Evolutionary conservation across 306 rosid genomes (phyloP).

Genomic region (Pyrus betulifolia): DNA sequence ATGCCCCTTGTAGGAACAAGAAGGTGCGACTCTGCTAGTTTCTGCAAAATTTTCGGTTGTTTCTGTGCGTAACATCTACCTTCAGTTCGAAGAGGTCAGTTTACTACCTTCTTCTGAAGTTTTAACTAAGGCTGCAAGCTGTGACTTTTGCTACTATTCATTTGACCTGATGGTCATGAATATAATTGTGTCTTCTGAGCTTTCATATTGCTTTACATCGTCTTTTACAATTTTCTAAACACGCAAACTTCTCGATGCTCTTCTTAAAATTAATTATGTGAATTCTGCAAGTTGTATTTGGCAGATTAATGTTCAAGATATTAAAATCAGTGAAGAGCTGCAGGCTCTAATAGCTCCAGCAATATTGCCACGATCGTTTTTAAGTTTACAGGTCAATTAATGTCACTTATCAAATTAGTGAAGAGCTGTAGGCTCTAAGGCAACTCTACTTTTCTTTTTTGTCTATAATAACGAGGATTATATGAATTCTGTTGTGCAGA

Average conservation of each 20-base stretch:
- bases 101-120: constrained; percentile 6
- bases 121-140: background rate
- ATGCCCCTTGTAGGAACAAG: constrained; percentile 58
- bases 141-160: background rate
- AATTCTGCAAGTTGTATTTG: constrained; percentile 24
- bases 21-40: constrained; percentile 86
- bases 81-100: constrained; percentile 80
- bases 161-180: background rate
- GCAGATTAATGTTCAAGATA: constrained; percentile 77
- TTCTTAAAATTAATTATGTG: constrained; percentile 2
- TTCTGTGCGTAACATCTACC: constrained; percentile 74
- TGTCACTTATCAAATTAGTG: background rate
- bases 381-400: constrained; percentile 66
- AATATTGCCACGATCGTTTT: constrained; percentile 72
- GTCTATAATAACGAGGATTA: background rate
- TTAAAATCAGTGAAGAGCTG: constrained; percentile 64
- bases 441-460: background rate
- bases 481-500: constrained; percentile 33
- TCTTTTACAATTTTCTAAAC: constrained; percentile 2
- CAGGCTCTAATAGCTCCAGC: constrained; percentile 93
- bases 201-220: background rate
- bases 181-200: background rate
- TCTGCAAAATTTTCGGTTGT: constrained; percentile 71
- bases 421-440: no score
- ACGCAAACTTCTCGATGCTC: background rate